Evolutionary conservation across 2,329 filamentous ascomycete genomes (phyloP).

Genomic region (Coniosporium tulheliwenetii): DNA sequence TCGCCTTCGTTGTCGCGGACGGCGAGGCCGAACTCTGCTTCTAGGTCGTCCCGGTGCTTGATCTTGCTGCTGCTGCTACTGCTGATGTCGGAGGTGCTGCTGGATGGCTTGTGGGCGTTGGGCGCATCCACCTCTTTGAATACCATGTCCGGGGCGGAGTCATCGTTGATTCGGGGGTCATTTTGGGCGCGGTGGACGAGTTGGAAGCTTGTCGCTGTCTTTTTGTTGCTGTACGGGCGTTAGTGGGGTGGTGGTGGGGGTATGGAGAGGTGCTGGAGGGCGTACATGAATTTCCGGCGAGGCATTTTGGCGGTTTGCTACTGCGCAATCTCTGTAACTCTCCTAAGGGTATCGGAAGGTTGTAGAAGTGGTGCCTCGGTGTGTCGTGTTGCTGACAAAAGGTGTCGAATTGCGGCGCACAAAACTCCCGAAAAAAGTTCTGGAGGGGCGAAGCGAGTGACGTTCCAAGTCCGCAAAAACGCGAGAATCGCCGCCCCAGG

Average conservation of each 20-base stretch:
- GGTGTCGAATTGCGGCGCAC: conserved; percentile 2
- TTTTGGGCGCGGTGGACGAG: conserved; percentile 94
- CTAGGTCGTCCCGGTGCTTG: conserved; percentile 52
- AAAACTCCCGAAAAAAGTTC: conserved; percentile 5
- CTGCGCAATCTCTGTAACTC: too few species aligned
- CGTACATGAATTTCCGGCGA: conserved; percentile 58
- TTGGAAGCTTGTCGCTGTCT: conserved; percentile 80
- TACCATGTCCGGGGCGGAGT: conserved; percentile 76
- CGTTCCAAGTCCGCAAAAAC: background rate
- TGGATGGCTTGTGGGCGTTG: conserved; percentile 7
- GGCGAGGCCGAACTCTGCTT: conserved; percentile 51
- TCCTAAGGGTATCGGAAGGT: too few species aligned
- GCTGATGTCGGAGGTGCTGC: background rate
- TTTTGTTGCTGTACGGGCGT: conserved; percentile 51
- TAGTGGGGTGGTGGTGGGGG: background rate
- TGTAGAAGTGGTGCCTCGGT: background rate
- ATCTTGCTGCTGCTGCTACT: conserved; percentile 13
- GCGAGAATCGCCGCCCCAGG: too few species aligned
- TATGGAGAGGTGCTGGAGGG: conserved; percentile 4
- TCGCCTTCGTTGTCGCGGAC: conserved; percentile 88
- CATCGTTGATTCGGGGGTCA: conserved; percentile 92
- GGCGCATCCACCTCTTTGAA: conserved; percentile 50
- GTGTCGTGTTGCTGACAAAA: conserved; percentile 4
- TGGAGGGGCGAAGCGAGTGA: background rate
- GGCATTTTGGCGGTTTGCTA: conserved; percentile 43